Percentiles rank a stretch among this genome's conserved stretches.
Conservation (phyloP, 2,329 filamentous ascomycete genomes). For the Penicillium hordei region DNA sequence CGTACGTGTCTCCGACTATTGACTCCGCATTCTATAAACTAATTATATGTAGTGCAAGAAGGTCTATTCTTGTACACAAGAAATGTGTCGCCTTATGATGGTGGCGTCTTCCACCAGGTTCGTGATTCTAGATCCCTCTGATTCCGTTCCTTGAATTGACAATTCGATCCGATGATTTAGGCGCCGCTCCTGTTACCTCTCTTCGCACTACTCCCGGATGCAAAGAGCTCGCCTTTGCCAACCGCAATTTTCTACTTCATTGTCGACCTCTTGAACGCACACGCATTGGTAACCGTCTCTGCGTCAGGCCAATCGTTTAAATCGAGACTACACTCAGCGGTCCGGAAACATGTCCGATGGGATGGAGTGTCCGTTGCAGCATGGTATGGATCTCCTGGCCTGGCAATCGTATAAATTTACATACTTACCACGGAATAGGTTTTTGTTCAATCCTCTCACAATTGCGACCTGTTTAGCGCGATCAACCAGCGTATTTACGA, state of each 20-base stretch:
- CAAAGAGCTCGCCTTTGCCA: conserved; percentile 65
- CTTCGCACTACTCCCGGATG: conserved; percentile 81
- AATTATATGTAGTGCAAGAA: conserved; percentile 71
- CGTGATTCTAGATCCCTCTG: neutral
- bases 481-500: conserved; percentile 85
- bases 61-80: conserved; percentile 94
- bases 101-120: conserved; percentile 74
- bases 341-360: conserved; percentile 72
- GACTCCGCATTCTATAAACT: conserved; percentile 4
- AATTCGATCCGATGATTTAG: conserved; percentile 42
- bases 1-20: conserved; percentile 50
- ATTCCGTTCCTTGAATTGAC: conserved; percentile 8
- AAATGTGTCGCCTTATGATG: conserved; percentile 95
- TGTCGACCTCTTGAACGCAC: conserved; percentile 78
- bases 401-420: neutral
- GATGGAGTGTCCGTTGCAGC: conserved; percentile 74
- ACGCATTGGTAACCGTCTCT: conserved; percentile 75
- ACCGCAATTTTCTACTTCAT: conserved; percentile 78
- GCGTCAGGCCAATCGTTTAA: conserved; percentile 74
- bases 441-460: conserved; percentile 92
- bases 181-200: conserved; percentile 87
- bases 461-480: conserved; percentile 87
- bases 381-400: conserved; percentile 55
- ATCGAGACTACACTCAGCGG: conserved; percentile 75
- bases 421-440: conserved; percentile 53